These are phyloP conservation scores for Phytophthora fragariae DNA, from an alignment of 352 stramenopile genomes.

Conservation along the genomic window DNA sequence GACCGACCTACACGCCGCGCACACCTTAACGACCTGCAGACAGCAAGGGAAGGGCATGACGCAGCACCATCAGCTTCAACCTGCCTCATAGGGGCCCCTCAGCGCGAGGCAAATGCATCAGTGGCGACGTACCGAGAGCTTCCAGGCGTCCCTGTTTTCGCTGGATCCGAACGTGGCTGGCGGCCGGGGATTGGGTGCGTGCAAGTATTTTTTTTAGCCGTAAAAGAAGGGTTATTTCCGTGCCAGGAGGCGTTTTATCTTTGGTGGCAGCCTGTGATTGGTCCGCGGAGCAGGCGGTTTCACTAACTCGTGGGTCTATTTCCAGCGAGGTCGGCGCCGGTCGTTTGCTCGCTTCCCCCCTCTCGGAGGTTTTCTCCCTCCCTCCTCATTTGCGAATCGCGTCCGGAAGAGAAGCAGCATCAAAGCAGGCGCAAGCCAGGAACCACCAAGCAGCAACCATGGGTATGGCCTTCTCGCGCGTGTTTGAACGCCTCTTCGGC, in stretches of 20 bases:
- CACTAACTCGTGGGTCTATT: constrained; percentile 37
- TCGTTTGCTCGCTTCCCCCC: constrained; percentile 35
- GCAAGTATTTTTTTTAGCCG: constrained; percentile 1
- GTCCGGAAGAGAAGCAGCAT: constrained; percentile 35
- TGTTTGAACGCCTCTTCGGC: constrained; percentile 99
- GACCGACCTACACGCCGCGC: constrained; percentile 13
- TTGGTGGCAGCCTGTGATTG: constrained; percentile 59
- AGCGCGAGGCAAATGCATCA: constrained; percentile 7
- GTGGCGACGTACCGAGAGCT: constrained; percentile 22
- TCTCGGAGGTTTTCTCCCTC: constrained; percentile 28
- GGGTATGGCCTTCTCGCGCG: constrained; percentile 97
- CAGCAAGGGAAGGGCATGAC: constrained; percentile 5
- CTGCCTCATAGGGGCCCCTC: neutral
- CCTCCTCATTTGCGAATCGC: constrained; percentile 66
- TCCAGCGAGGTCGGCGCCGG: constrained; percentile 15
- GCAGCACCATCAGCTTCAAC: constrained; percentile 4
- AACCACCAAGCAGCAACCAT: constrained; percentile 79
- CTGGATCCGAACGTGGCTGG: neutral
- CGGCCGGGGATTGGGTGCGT: neutral
- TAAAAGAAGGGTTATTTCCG: constrained; percentile 30
- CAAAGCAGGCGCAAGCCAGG: constrained; percentile 19
- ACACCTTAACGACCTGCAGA: constrained; percentile 12
- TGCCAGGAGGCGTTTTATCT: constrained; percentile 3
- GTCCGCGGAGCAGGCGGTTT: constrained; percentile 28
- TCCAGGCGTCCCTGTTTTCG: neutral